phyloP scores from a whole-genome alignment of 441 rosid genomes.

The Pelargonium fulgidum region DNA sequence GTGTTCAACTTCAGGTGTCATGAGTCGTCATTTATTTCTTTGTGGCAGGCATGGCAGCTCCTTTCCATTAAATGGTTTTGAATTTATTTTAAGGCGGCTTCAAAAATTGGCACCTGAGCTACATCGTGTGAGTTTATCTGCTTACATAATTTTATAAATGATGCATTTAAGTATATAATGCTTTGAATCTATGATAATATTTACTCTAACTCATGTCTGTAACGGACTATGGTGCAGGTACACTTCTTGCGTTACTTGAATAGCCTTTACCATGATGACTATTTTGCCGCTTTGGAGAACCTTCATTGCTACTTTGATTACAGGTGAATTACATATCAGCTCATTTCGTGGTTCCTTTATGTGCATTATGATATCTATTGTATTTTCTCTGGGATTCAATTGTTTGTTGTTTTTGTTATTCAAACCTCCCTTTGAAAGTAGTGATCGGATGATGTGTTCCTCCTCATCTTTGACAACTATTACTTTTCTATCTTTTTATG shows the following conservation, averaged over 20 bases:
- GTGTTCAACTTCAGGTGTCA: slow-evolving; percentile 10
- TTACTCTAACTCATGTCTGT: slow-evolving; percentile 4
- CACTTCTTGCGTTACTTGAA: slow-evolving; percentile 86
- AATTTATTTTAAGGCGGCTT: slow-evolving; percentile 59
- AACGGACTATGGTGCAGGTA: slow-evolving; percentile 49
- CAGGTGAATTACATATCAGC: slow-evolving; percentile 47
- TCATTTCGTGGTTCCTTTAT: background rate
- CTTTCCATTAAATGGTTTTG: slow-evolving; percentile 58
- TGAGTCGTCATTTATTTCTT: slow-evolving; percentile 14
- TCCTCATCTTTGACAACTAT: no score
- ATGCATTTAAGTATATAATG: background rate
- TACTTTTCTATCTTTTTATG: no score
- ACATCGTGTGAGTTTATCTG: slow-evolving; percentile 65
- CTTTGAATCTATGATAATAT: background rate
- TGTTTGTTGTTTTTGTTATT: no score
- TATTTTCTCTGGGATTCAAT: no score
- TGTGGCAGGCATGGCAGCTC: slow-evolving; percentile 65
- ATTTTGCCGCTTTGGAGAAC: slow-evolving; percentile 83
- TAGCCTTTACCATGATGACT: slow-evolving; percentile 78
- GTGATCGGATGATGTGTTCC: no score
- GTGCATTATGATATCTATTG: slow-evolving; percentile 7
- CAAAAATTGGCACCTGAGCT: slow-evolving; percentile 84
- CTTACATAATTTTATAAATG: slow-evolving; percentile 2
- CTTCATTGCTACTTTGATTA: slow-evolving; percentile 89
- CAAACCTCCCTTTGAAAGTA: no score